A percentile compares a stretch with the other conserved stretches of the same genome.
Conservation (phyloP, 768 basidiomycete genomes). For the Phaeolepiota aurea region DNA sequence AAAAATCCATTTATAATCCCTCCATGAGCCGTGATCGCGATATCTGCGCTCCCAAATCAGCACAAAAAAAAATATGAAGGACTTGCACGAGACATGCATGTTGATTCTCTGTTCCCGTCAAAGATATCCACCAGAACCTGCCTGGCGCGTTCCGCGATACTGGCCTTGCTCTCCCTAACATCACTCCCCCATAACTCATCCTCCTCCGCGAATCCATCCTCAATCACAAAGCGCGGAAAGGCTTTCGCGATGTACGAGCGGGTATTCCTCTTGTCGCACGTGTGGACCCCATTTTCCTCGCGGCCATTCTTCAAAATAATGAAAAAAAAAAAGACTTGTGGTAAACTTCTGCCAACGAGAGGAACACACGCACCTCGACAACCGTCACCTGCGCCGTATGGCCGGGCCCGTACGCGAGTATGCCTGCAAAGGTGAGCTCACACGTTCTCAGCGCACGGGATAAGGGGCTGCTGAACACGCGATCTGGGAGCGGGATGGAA, state of each 20-base stretch:
- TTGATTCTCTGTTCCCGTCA: constrained; percentile 26
- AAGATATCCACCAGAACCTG: constrained; percentile 51
- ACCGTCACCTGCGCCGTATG: constrained; percentile 28
- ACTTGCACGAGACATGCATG: constrained; percentile 29
- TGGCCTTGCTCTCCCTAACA: constrained; percentile 40
- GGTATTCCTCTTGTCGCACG: constrained; percentile 57
- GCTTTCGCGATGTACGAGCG: constrained; percentile 35
- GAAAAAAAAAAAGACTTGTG: too few relatives aligned
- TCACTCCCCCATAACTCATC: constrained; percentile 54
- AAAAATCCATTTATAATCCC: constrained; percentile 54
- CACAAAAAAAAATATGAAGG: neutral
- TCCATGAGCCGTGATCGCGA: constrained; percentile 61
- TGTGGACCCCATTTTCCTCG: constrained; percentile 61
- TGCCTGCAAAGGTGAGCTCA: constrained; percentile 38
- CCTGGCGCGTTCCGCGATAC: constrained; percentile 39
- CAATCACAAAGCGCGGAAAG: constrained; percentile 48
- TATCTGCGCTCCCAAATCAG: constrained; percentile 28
- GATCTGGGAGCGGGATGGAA: constrained; percentile 44
- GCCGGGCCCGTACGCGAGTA: constrained; percentile 13
- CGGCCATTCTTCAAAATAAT: constrained; percentile 63
- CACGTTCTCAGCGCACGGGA: constrained; percentile 54
- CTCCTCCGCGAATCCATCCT: constrained; percentile 50
- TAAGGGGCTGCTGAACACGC: constrained; percentile 55
- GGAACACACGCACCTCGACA: constrained; percentile 58
- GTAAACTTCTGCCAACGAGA: too few relatives aligned